These are phyloP conservation scores for Eucalyptus regnans DNA, from an alignment of 345 rosid genomes.

Conservation along the genomic window DNA sequence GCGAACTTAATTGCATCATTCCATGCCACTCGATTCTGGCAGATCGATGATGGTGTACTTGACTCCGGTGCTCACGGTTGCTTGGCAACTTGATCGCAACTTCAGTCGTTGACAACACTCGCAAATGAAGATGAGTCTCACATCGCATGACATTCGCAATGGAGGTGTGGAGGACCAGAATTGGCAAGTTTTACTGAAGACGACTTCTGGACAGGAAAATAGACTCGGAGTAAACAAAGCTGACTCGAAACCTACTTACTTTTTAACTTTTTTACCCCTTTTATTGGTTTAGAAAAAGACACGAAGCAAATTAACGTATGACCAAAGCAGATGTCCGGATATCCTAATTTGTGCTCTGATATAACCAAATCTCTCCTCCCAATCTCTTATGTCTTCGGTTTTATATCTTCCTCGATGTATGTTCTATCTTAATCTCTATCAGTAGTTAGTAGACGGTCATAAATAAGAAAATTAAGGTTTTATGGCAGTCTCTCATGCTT, in stretches of 20 bases:
- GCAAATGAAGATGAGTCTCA: neutral
- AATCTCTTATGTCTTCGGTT: neutral
- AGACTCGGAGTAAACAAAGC: neutral
- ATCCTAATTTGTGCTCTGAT: neutral
- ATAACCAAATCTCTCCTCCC: neutral
- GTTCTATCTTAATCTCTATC: neutral
- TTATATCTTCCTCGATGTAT: neutral
- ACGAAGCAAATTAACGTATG: neutral
- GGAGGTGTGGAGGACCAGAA: neutral
- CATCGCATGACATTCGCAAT: neutral
- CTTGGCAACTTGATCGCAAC: neutral
- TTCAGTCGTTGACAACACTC: neutral
- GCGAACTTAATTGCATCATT: neutral
- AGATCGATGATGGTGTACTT: neutral
- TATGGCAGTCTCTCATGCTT: no score
- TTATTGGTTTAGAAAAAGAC: neutral
- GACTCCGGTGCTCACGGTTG: neutral
- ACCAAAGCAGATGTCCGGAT: neutral
- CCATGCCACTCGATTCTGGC: neutral
- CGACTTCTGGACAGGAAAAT: neutral
- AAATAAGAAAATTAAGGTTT: no score
- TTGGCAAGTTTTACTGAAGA: neutral
- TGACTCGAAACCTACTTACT: neutral
- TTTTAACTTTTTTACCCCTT: neutral
- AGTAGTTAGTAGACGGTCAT: neutral